phyloP scores from a whole-genome alignment of 495 filamentous ascomycete species.

The Tetracladium setigerum region DNA sequence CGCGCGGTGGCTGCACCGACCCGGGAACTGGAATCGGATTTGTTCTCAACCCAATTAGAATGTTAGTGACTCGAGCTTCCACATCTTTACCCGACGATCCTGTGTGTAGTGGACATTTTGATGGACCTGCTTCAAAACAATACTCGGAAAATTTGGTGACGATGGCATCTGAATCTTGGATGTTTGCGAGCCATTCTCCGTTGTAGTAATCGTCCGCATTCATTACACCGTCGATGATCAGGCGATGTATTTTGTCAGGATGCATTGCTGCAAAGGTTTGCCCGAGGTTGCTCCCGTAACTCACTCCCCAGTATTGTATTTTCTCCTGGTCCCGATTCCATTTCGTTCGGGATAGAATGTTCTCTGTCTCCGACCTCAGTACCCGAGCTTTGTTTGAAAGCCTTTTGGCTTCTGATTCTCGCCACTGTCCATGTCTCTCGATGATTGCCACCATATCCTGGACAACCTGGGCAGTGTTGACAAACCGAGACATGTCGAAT shows the following conservation, averaged over 20 bases:
- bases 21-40: background rate
- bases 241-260: slow-evolving; percentile 32
- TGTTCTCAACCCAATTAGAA: background rate
- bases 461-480: slow-evolving; percentile 24
- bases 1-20: background rate
- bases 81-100: background rate
- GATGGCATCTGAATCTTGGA: slow-evolving; percentile 5
- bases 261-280: slow-evolving; percentile 43
- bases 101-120: slow-evolving; percentile 26
- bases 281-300: slow-evolving; percentile 59
- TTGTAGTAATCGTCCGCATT: slow-evolving; percentile 36
- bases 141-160: slow-evolving; percentile 36
- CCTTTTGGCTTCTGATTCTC: slow-evolving; percentile 3
- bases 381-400: background rate
- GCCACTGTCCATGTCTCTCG: slow-evolving; percentile 31
- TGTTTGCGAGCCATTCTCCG: background rate
- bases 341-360: background rate
- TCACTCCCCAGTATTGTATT: slow-evolving; percentile 54
- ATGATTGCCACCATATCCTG: slow-evolving; percentile 42
- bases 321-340: slow-evolving; percentile 13
- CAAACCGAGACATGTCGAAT: background rate
- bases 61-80: background rate
- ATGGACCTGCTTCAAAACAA: slow-evolving; percentile 42
- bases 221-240: slow-evolving; percentile 41
- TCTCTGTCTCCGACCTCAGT: background rate